phyloP scores from a whole-genome alignment of 768 basidiomycete genomes.

The Hygrocybe coccinea region DNA sequence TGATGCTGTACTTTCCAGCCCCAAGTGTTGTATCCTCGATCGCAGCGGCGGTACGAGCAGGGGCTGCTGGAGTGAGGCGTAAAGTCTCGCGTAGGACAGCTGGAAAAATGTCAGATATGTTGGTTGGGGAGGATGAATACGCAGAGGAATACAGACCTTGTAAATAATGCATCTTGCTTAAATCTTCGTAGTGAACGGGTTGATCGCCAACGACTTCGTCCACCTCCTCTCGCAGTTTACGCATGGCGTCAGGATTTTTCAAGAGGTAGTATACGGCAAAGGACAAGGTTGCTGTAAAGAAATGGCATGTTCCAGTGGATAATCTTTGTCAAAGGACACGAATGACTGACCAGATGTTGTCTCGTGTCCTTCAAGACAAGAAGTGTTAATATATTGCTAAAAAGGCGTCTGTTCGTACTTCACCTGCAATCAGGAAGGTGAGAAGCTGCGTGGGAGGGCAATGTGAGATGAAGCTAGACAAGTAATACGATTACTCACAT shows the following conservation, averaged over 20 bases:
- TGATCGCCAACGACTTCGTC: constrained; percentile 42
- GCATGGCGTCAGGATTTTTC: constrained; percentile 39
- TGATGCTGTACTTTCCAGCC: constrained; percentile 38
- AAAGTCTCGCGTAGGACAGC: constrained; percentile 39
- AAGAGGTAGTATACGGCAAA: constrained; percentile 44
- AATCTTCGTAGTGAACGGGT: constrained; percentile 35
- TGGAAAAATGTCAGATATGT: constrained; percentile 9
- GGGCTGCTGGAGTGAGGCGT: constrained; percentile 37
- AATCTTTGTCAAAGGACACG: neutral
- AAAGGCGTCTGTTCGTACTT: neutral
- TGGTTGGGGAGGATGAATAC: neutral
- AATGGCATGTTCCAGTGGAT: neutral
- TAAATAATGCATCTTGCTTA: constrained; percentile 42
- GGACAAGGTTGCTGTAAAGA: constrained; percentile 36
- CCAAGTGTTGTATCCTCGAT: constrained; percentile 35
- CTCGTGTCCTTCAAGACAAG: constrained; percentile 19
- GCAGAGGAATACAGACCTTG: constrained; percentile 24
- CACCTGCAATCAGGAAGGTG: constrained; percentile 49
- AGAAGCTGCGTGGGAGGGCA: constrained; percentile 27
- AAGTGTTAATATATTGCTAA: neutral
- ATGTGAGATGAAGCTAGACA: neutral
- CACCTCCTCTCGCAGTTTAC: constrained; percentile 43
- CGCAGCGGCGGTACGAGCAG: constrained; percentile 31
- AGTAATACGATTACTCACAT: constrained; percentile 26
- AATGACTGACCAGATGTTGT: constrained; percentile 19